Conservation (phyloP, 352 stramenopile genomes). For the Globisporangium spiculum region DNA sequence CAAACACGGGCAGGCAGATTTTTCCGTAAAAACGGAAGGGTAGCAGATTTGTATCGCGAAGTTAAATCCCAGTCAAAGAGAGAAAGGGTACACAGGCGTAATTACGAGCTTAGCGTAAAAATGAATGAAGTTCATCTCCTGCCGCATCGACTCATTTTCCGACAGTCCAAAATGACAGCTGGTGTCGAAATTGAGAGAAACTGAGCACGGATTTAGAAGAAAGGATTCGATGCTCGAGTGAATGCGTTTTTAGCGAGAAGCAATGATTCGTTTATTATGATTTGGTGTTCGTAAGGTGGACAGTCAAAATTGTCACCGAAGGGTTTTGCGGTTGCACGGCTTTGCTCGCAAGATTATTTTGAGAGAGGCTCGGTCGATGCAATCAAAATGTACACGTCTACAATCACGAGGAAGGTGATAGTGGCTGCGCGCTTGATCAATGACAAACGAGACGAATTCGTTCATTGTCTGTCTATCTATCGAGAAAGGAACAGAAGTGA, state of each 20-base stretch:
- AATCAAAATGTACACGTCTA: too few species aligned
- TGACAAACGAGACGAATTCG: too few species aligned
- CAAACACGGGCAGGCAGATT: background rate
- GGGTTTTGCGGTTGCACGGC: too few species aligned
- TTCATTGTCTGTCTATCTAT: too few species aligned
- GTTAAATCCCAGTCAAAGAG: background rate
- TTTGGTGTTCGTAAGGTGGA: too few species aligned
- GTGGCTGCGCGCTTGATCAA: too few species aligned
- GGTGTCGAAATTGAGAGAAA: background rate
- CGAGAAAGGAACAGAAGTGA: too few species aligned
- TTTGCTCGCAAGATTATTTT: too few species aligned
- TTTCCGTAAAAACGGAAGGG: background rate
- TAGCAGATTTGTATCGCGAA: background rate
- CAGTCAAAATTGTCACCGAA: too few species aligned
- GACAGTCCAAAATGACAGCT: background rate
- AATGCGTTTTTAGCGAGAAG: background rate
- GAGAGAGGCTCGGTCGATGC: too few species aligned
- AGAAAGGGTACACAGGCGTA: background rate
- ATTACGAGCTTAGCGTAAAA: background rate
- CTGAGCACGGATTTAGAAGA: background rate
- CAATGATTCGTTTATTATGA: background rate
- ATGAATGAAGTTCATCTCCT: background rate
- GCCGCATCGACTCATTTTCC: background rate
- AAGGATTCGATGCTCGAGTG: background rate
- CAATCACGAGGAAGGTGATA: too few species aligned